Conservation (phyloP, 2,329 filamentous ascomycete genomes). For the Chaetomium globosum region DNA sequence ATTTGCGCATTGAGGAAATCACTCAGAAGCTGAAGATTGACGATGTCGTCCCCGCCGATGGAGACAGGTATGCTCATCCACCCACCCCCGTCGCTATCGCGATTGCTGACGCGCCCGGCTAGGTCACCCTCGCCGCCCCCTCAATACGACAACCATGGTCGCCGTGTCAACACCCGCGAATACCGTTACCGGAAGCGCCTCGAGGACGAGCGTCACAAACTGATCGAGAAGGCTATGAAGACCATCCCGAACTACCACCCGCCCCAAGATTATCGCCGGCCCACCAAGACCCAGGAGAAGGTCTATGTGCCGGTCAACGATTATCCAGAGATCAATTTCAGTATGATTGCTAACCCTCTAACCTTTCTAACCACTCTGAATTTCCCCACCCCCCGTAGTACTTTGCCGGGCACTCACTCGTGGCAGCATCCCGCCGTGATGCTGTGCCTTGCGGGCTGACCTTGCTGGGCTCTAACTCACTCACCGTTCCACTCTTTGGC, state of each 20-base stretch:
- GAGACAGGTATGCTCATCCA: conserved; percentile 72
- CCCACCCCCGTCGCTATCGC: not conserved
- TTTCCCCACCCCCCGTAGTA: conserved; percentile 46
- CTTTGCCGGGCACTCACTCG: conserved; percentile 49
- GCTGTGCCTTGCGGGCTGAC: conserved; percentile 40
- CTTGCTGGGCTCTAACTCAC: conserved; percentile 44
- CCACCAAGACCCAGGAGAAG: conserved; percentile 99
- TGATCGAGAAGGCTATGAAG: conserved; percentile 99
- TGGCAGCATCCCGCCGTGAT: conserved; percentile 39
- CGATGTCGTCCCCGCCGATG: conserved; percentile 95
- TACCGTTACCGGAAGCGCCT: conserved; percentile 97
- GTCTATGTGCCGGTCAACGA: conserved; percentile 99
- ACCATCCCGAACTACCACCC: conserved; percentile 99
- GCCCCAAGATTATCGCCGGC: conserved; percentile 95
- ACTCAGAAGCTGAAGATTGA: conserved; percentile 99
- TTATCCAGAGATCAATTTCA: conserved; percentile 99
- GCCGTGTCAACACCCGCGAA: conserved; percentile 98
- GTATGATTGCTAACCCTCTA: conserved; percentile 99
- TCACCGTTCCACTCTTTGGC: conserved; percentile 43
- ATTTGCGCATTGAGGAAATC: conserved; percentile 97
- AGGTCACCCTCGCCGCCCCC: conserved; percentile 95
- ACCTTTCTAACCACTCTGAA: conserved; percentile 66
- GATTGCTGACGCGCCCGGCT: conserved; percentile 32
- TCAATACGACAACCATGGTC: conserved; percentile 98
- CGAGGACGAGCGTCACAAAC: conserved; percentile 97